Evolutionary conservation across 169 alveolate genomes (phyloP), one percentile per base, ranked within the genome.

Genomic region (Cryptosporidium andersoni): DNA sequence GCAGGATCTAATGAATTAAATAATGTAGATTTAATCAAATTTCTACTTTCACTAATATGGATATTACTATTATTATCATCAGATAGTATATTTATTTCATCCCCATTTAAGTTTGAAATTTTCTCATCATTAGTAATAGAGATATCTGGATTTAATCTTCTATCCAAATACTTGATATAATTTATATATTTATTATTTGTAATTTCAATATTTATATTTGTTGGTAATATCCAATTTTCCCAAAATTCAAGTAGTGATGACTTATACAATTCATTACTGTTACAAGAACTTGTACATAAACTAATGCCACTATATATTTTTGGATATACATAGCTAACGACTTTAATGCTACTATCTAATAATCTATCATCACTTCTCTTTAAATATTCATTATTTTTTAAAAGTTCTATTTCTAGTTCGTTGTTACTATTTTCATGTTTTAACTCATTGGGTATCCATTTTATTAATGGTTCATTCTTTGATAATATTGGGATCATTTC

Each of bases 371-470:
- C 11, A 7, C 81, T 34, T 16, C 14, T 62, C 51, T 37, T 37
- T 16, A 55, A 55, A 8, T 8, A 1, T 16, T 2, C n/a, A 55
- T 55, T 55, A 16, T 55, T n/a, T 9, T 9, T 7, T 55, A 9
- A 7, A 9, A 12, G 11, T 7, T 55, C 16, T 55, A 55, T 16
- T 34, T 14, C 39, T 34, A 11, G 25, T 34, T 60, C 0, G 39
- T 60, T 14, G 14, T 58, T 34, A 1, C 25, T 42, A 14, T 48
- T 58, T 8, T 52, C 6, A 11, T 74, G 85, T n/a, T 48, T 74
- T 43, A 74, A 43, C 49, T 74, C 85, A 3, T 37, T 58, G 7
- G 85, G 85, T 3, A 74, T 58, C 85, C 85, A 74, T 45, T 74
- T 74, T 6, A 2, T 65, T 65, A 25, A 34, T 39, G 3, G 11